Base-by-base conservation (phyloP, 1,284 basidiomycete species). In the Apiotrichum brassicae region DNA sequence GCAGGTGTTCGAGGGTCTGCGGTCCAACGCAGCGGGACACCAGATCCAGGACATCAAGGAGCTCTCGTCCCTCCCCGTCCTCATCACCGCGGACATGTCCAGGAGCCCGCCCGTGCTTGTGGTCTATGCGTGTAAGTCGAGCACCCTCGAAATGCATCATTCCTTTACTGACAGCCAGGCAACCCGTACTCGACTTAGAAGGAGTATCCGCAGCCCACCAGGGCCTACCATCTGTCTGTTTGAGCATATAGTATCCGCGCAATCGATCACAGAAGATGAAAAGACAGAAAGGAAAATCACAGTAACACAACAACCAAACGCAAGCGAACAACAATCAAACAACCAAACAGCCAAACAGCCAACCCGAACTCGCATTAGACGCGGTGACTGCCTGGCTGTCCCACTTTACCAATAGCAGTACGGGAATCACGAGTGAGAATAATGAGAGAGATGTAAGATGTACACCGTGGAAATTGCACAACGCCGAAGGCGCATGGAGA, bases 21-120 rank as follows among this genome's bases (percentile, higher is more conserved):
- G 84, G 65, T 51, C 51, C 20, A 84, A 82, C 2, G 58, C 79
- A 8, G 76, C 82, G 36, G 88, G 87, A 16, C 92, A 95, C 74
- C 86, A 82, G 75, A 87, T 93, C 63, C 92, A 97, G 75, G 89
- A 92, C 64, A 87, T 97, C 64, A 83, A 79, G 62, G 90, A 94
- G 69, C 74, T 93, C 60, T 86, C 87, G 83, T 87, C 81, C 40
- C 85, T 95, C 36, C 91, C 90, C 48, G 91, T 92, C 62, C 91
- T 94, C 65, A 83, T 95, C 59, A 91, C 89, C 33, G 88, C 89
- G 32, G 91, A 95, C 71, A 75, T 94, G 62, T 89, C 87, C 58
- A 93, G 92, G 80, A 90, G 86, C 60, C 91, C 91, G 46, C 91
- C 91, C 9, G 90, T 94, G 58, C 85, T 93, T 72, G 89, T 92